Evolutionary conservation across 805 yeast species (phyloP).

Genomic region (Metschnikowia peoriensis): DNA sequence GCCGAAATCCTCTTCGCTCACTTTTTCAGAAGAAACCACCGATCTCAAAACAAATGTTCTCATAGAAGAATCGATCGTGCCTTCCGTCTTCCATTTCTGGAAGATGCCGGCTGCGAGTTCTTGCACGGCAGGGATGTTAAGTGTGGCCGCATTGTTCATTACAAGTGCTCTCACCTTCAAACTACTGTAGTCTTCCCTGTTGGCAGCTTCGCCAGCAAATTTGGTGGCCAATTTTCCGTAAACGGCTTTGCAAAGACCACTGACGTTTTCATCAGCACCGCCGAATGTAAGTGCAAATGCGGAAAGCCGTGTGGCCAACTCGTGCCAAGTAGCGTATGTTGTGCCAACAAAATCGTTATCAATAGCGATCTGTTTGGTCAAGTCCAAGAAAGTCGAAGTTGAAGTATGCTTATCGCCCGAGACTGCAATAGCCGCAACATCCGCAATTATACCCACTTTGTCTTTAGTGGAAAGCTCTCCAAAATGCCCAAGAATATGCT

Average conservation of each 20-base stretch:
- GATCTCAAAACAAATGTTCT: constrained; percentile 44
- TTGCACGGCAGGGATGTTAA: constrained; percentile 37
- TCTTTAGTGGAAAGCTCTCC: constrained; percentile 43
- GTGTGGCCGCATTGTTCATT: constrained; percentile 40
- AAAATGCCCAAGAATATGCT: constrained; percentile 40
- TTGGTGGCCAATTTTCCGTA: constrained; percentile 31
- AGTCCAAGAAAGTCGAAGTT: constrained; percentile 45
- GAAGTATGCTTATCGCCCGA: constrained; percentile 38
- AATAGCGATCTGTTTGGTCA: constrained; percentile 33
- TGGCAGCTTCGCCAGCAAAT: constrained; percentile 17
- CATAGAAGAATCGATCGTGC: constrained; percentile 43
- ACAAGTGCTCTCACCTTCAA: constrained; percentile 38
- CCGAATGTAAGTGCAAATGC: constrained; percentile 37
- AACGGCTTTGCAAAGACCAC: constrained; percentile 31
- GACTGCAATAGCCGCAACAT: constrained; percentile 47
- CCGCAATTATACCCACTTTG: constrained; percentile 55
- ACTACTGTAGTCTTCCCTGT: constrained; percentile 26
- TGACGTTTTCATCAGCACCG: constrained; percentile 11
- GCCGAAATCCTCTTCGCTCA: constrained; percentile 33
- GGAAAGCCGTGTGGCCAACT: constrained; percentile 42
- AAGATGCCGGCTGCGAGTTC: constrained; percentile 33
- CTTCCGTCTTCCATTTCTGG: constrained; percentile 22
- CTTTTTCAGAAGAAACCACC: constrained; percentile 36
- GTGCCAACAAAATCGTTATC: constrained; percentile 27
- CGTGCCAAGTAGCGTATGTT: constrained; percentile 54